These are phyloP conservation scores for Trypanosoma avium DNA, from an alignment of 208 protist genomes.

Conservation along the genomic window DNA sequence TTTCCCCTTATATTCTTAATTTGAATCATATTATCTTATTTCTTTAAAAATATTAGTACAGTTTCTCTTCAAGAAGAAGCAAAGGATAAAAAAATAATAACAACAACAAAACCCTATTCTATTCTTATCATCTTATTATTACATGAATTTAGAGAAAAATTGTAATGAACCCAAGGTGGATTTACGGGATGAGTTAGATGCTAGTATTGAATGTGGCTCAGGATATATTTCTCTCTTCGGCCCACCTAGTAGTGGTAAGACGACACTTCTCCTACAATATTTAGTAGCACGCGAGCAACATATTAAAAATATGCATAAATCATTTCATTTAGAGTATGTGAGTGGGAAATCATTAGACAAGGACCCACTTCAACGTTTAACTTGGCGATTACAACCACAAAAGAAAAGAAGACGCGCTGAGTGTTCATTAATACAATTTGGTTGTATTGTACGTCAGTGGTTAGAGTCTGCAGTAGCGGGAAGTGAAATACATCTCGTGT, in stretches of 20 bases:
- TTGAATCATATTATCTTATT: background rate
- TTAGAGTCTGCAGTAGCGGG: conserved; percentile 35
- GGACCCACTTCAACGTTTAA: conserved; percentile 19
- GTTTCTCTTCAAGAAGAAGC: too few species aligned
- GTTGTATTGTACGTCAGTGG: conserved; percentile 52
- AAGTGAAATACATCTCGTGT: conserved; percentile 78
- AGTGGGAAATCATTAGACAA: conserved; percentile 25
- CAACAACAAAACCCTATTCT: too few species aligned
- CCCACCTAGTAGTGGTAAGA: conserved; percentile 80
- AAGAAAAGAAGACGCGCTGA: conserved; percentile 39
- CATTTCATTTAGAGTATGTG: conserved; percentile 44
- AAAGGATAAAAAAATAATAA: too few species aligned
- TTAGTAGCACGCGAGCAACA: conserved; percentile 51
- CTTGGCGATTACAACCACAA: conserved; percentile 20
- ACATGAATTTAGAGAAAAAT: background rate
- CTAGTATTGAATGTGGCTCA: conserved; percentile 70
- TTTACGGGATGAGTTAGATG: conserved; percentile 68
- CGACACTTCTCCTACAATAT: conserved; percentile 49
- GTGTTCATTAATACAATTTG: conserved; percentile 55
- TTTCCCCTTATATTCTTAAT: background rate
- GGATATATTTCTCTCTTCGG: conserved; percentile 76
- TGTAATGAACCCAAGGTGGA: conserved; percentile 12
- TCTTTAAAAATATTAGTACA: too few species aligned
- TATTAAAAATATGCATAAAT: conserved; percentile 18
- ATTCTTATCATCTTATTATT: too few species aligned